phyloP scores from a whole-genome alignment of 306 rosid genomes.

The Citrullus mucosospermus region DNA sequence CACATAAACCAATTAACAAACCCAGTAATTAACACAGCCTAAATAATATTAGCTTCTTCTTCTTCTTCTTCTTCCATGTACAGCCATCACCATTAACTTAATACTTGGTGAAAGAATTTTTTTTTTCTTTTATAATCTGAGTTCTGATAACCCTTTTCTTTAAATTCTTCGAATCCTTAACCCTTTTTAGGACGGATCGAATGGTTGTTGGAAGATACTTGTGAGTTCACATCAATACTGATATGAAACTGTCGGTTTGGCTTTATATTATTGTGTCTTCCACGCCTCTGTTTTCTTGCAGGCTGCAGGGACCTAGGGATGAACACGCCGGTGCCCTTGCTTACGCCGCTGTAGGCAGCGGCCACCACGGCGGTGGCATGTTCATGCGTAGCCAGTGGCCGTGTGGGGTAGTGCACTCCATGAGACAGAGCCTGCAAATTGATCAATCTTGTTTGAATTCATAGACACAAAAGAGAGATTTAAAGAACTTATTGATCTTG shows the following conservation, averaged over 20 bases:
- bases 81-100: conserved; percentile 23
- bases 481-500: not conserved
- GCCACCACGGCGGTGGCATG: conserved; percentile 1
- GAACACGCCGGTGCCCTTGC: conserved; percentile 88
- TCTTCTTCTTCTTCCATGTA: conserved; percentile 15
- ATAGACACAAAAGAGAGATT: not conserved
- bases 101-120: conserved; percentile 10
- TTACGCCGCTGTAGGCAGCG: conserved; percentile 26
- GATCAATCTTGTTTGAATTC: not conserved
- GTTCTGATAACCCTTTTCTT: not conserved
- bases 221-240: conserved; percentile 21
- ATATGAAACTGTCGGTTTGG: conserved; percentile 29
- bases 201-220: conserved; percentile 20
- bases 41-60: conserved; percentile 1
- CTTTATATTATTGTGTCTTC: conserved; percentile 33
- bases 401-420: conserved; percentile 30
- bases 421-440: conserved; percentile 36
- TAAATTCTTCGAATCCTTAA: conserved; percentile 12
- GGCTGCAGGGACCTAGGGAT: conserved; percentile 56
- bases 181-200: conserved; percentile 30
- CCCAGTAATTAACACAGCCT: not conserved
- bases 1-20: conserved; percentile 9
- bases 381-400: conserved; percentile 17
- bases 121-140: not conserved
- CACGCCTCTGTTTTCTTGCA: conserved; percentile 46